Base-by-base conservation (phyloP, 345 rosid species). In the Arabidopsis suecica region DNA sequence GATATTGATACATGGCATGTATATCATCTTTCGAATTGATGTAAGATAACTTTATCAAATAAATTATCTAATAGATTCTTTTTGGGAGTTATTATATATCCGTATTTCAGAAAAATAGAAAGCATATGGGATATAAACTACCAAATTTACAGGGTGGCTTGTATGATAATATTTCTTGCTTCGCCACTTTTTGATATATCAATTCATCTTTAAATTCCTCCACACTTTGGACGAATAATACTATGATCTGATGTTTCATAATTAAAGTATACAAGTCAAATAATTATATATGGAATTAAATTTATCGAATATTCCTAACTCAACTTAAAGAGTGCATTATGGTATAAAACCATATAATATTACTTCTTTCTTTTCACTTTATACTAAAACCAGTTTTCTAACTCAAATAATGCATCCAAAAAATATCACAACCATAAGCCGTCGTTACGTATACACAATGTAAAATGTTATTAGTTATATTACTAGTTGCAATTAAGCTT, bases 181-280 rank as follows among this genome's bases (percentile, higher is more conserved):
- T 75, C 11, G 10, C 18, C 54, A 13, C 68, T 33, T 40, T 68
- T 67, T 59, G 20, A 75, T 67, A 62, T 67, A 63, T 75, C 73
- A 68, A 50, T 67, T 75, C 23, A 68, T 60, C 32, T 61, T 56
- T 33, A 68, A 7, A 33, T 41, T 60, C 55, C 42, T 75, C 61
- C 74, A 50, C 69, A 61, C 6, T 59, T 68, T 42, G 14, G 25
- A 28, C 33, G 60, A 66, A 74, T 68, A 66, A 74, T 68, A 48
- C 69, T 41, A 22, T 68, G 68, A 75, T 68, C 2, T 68, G 79
- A 68, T 75, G 68, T 67, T 60, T 50, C 36, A 68, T 60, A 36
- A 58, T 50, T 37, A 75, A 73, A 63, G 5, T 58, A 18, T 34
- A 47, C 5, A 74, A 9, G 44, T 16, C 42, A 66, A 65, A 48